Evolutionary conservation across 1,284 basidiomycete genomes (phyloP).

Genomic region (Exobasidium rhododendri): DNA sequence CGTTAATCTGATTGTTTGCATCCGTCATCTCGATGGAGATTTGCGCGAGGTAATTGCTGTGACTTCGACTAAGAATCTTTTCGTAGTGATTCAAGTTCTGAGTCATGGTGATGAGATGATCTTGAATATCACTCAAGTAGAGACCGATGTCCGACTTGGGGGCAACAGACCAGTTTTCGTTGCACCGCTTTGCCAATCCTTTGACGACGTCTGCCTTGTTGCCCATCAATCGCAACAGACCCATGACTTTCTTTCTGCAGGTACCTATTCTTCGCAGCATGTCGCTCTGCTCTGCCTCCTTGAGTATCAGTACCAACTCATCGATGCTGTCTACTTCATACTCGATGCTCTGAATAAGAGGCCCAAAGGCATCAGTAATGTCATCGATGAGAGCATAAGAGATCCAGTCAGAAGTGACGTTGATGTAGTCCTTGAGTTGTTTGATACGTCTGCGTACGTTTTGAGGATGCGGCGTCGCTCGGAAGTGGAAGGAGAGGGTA

Average conservation of each 20-base stretch:
- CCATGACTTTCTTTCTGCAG: slow-evolving; percentile 99
- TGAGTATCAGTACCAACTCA: slow-evolving; percentile 92
- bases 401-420: slow-evolving; percentile 98
- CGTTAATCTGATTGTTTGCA: slow-evolving; percentile 98
- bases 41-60: slow-evolving; percentile 70
- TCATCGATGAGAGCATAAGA: slow-evolving; percentile 99
- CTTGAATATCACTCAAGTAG: slow-evolving; percentile 82
- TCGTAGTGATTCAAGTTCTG: slow-evolving; percentile 66
- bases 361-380: slow-evolving; percentile 98
- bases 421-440: slow-evolving; percentile 98
- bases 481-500: slow-evolving; percentile 96
- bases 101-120: slow-evolving; percentile 99
- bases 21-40: slow-evolving; percentile 65
- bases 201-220: slow-evolving; percentile 99
- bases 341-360: slow-evolving; percentile 96
- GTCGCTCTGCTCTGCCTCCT: slow-evolving; percentile 76
- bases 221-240: slow-evolving; percentile 86
- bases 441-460: slow-evolving; percentile 97
- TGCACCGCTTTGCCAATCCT: slow-evolving; percentile 90
- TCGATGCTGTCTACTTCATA: slow-evolving; percentile 99
- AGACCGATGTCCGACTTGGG: slow-evolving; percentile 96
- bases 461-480: slow-evolving; percentile 93
- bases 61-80: slow-evolving; percentile 60
- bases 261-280: slow-evolving; percentile 82
- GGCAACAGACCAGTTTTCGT: slow-evolving; percentile 98